Conservation (phyloP, 2,329 filamentous ascomycete species). For the Colletotrichum tropicicola region DNA sequence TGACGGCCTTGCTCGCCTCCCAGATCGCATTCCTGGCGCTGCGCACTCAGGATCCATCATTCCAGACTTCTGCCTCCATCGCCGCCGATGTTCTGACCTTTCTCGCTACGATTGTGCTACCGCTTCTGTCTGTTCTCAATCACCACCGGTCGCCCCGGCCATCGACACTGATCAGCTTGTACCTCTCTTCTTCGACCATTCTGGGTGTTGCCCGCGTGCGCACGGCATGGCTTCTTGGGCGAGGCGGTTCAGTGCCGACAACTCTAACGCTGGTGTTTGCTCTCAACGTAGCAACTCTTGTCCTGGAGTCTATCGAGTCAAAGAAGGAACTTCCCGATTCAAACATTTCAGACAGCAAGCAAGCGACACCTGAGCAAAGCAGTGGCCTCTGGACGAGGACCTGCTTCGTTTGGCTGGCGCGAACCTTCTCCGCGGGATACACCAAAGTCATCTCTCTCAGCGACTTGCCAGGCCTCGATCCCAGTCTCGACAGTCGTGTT, state of each 20-base stretch:
- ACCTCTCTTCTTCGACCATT: constrained; percentile 31
- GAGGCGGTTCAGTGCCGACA: neutral
- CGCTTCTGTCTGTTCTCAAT: constrained; percentile 30
- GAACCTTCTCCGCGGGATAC: constrained; percentile 2
- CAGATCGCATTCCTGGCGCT: constrained; percentile 32
- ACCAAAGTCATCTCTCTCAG: constrained; percentile 5
- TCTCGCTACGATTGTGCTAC: constrained; percentile 23
- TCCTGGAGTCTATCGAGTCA: neutral
- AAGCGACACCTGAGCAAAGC: neutral
- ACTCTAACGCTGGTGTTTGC: neutral
- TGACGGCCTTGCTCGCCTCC: constrained; percentile 22
- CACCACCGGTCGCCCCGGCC: constrained; percentile 35
- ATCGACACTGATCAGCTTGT: constrained; percentile 36
- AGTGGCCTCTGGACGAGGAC: constrained; percentile 23
- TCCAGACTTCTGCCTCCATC: constrained; percentile 31
- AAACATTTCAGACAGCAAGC: neutral
- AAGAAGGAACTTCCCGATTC: neutral
- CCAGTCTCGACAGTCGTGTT: neutral
- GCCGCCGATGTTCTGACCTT: constrained; percentile 33
- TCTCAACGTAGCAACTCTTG: neutral
- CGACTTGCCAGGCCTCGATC: constrained; percentile 7
- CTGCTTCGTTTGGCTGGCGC: constrained; percentile 18
- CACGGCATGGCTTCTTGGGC: neutral
- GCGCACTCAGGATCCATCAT: neutral
- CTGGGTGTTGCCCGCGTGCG: constrained; percentile 23